Percentiles rank a stretch among this genome's conserved stretches.
These are phyloP conservation scores for Kluyveromyces sp. DNA, from an alignment of 1,139 yeast species.

Conservation along the genomic window DNA sequence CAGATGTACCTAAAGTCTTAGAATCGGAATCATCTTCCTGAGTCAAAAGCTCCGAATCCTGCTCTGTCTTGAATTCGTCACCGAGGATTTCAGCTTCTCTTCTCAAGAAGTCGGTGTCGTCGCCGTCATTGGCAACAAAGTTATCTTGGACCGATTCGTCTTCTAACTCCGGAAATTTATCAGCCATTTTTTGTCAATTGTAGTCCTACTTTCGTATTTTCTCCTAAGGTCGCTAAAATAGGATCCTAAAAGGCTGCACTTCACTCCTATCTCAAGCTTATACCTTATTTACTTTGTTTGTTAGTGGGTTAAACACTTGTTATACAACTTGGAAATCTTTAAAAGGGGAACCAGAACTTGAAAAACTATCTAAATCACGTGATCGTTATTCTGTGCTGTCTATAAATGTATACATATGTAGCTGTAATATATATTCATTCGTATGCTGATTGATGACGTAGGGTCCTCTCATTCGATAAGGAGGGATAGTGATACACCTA, in stretches of 20 bases:
- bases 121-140: constrained; percentile 25
- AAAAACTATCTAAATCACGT: too few species aligned
- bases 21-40: constrained; percentile 40
- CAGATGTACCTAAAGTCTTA: constrained; percentile 31
- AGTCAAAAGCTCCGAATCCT: constrained; percentile 45
- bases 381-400: too few species aligned
- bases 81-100: constrained; percentile 84
- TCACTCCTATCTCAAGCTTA: too few species aligned
- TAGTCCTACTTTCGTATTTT: neutral
- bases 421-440: neutral
- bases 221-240: neutral
- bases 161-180: constrained; percentile 80
- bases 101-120: constrained; percentile 59
- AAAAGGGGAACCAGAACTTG: too few species aligned
- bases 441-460: neutral
- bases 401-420: too few species aligned
- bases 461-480: constrained; percentile 14
- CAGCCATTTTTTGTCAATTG: constrained; percentile 47
- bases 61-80: constrained; percentile 63
- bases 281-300: too few species aligned
- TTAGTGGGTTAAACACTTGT: too few species aligned
- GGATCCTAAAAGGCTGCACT: neutral
- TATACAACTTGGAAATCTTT: too few species aligned
- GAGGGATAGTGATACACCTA: constrained; percentile 24
- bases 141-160: constrained; percentile 34